phyloP scores from a whole-genome alignment of 2,329 filamentous ascomycete species.

The Fusarium udum region DNA sequence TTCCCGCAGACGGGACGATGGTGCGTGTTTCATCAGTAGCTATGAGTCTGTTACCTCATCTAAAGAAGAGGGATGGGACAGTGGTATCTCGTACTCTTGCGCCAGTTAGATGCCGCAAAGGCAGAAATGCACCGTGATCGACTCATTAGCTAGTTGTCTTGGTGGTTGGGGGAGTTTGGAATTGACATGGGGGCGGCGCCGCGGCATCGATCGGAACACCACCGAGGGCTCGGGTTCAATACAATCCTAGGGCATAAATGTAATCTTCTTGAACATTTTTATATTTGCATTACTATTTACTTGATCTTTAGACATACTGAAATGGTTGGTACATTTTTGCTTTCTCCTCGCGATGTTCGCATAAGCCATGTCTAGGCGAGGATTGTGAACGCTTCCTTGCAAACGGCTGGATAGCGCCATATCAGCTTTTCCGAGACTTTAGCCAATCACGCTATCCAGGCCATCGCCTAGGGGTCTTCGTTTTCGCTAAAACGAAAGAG shows the following conservation, averaged over 20 bases:
- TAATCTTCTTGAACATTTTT: background rate
- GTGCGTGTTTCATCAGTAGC: background rate
- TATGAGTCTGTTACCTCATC: background rate
- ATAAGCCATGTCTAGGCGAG: background rate
- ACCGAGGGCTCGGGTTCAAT: too few relatives aligned
- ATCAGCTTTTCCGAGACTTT: fast-evolving
- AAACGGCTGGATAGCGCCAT: background rate
- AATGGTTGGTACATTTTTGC: fast-evolving
- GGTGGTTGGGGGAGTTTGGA: background rate
- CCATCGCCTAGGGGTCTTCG: fast-evolving
- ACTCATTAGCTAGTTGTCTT: background rate
- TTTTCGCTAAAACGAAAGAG: fast-evolving
- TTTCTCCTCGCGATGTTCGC: background rate
- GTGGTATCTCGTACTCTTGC: background rate
- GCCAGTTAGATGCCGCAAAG: background rate
- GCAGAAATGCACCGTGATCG: fast-evolving
- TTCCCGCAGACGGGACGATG: background rate
- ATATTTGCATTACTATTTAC: background rate
- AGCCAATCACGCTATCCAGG: fast-evolving
- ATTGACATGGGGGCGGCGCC: background rate
- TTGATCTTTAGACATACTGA: background rate
- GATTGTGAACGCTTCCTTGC: fast-evolving
- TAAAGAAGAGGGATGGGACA: background rate
- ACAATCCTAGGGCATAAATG: background rate
- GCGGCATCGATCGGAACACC: too few relatives aligned